Evolutionary conservation across 768 basidiomycete species (phyloP), one percentile per base, ranked within the genome.

Genomic region (Paxillus rubicundulus): DNA sequence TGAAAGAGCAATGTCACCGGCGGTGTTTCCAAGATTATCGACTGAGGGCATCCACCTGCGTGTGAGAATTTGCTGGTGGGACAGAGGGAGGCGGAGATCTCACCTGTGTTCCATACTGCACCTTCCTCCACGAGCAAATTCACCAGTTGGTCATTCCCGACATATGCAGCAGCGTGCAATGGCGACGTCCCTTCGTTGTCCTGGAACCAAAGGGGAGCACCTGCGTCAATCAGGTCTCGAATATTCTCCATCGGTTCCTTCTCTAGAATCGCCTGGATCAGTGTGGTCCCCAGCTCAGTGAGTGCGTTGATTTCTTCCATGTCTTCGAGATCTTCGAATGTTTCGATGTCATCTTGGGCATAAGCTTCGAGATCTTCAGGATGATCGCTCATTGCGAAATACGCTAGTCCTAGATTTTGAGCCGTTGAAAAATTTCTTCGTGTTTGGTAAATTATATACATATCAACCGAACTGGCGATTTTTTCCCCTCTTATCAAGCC

Each of bases 191-290:
- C 94, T 59, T 87, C 82, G 44, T 82, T 81, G 65, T 87, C 88
- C 69, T 97, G 92, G 64, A 87, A 93, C 95, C 96, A 98, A 45
- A 90, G 69, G 1, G 91, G 91, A 7, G 92, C 87, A 16, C 85
- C 90, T 5, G 74, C 76, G 9, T 82, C 76, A 56, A 90, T 74
- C 32, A 85, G 65, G 13, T 64, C 65, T 55, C 75, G 73, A 48
- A 89, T 72, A 14, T 66, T 68, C 16, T 75, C 72, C 42, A 68
- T 41, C 9, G 81, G 71, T 21, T 79, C 65, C 48, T 71, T 59
- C 40, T 74, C 73, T 13, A 90, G 71, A 54, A 91, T 84, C 18
- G 77, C 73, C 33, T 75, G 54, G 54, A 89, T 80, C 53, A 91
- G 76, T 1, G 72, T 72, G 47, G 81, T 78, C 12, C 88, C 89